Base-by-base conservation (phyloP, 2,329 filamentous ascomycete species). In the Diaporthe amygdali region DNA sequence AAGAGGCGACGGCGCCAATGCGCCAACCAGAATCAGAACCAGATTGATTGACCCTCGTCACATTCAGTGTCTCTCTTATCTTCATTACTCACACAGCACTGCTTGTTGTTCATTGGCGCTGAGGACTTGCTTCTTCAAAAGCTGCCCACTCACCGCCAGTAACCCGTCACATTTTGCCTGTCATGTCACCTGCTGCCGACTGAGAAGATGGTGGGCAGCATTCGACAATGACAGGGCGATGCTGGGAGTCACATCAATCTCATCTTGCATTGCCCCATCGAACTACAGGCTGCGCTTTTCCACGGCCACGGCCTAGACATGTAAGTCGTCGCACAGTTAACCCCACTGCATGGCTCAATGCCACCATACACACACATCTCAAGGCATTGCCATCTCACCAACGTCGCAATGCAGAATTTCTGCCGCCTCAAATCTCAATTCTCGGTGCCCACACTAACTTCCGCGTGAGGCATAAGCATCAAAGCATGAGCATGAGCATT, bases 141-240 rank as follows among this genome's bases (percentile, higher is more conserved):
- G 12, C 30, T 27, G 20, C 59, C 17, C 59, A 27, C 59, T 64
- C 59, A 64, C 59, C 59, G 59, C 59, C 59, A 64, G 44, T 64
- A 37, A 49, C 44, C 44, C 49, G 34, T 54, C 66, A 68, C 66
- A 32, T 41, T 68, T 68, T 34, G 59, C 44, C 59, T 44, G n/a
- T 20, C 44, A 49, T 37, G 27, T 49, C 44, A 64, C 30, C 30
- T 47, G 30, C 41, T 49, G 30, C 27, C 59, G 30, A 25, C 41
- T 20, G 32, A 7, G 59, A 64, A 64, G 59, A 64, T 64, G 59
- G 59, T 64, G 59, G 44, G 59, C 59, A 49, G 59, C 44, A 64
- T 37, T n/a, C 59, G 41, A 12, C 41, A 25, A 37, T 63, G 59
- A 63, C 59, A 63, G 59, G 59, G 47, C 41, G 10, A 22, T 27